Percentiles rank a stretch among this genome's conserved stretches.
phyloP scores from a whole-genome alignment of 2,329 filamentous ascomycete species.

The Fusarium siculi region DNA sequence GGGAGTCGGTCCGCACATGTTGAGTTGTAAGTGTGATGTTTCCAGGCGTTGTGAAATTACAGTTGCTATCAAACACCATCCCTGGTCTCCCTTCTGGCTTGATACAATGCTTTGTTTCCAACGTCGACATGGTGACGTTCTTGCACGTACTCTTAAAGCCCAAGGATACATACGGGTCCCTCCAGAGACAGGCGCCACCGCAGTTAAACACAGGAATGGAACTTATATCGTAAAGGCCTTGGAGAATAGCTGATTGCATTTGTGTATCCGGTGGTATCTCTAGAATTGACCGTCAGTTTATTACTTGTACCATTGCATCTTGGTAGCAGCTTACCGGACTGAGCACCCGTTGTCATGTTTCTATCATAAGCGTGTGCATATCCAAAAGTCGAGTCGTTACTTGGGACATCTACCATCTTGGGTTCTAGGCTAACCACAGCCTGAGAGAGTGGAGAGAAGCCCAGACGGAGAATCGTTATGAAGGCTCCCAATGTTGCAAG shows the following conservation, averaged over 20 bases:
- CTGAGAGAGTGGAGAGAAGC: not conserved
- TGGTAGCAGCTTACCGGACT: not conserved
- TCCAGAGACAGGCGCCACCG: not conserved
- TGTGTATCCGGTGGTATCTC: not conserved
- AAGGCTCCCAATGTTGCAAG: not conserved
- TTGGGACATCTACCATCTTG: not conserved
- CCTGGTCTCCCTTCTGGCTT: not conserved
- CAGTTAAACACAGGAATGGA: not conserved
- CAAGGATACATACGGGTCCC: not conserved
- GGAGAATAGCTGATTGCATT: not conserved
- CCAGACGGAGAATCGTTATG: not conserved
- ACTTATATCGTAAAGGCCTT: not conserved
- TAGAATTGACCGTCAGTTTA: not conserved
- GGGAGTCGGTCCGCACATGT: accelerated
- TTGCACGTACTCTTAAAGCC: not conserved
- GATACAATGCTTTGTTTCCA: not conserved
- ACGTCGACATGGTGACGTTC: not conserved
- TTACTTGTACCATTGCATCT: accelerated
- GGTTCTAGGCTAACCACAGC: not conserved
- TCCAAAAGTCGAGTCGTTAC: not conserved
- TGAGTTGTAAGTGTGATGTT: not conserved
- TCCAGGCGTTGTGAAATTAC: not conserved
- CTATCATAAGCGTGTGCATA: not conserved
- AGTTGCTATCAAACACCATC: not conserved
- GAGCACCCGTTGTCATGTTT: not conserved